Evolutionary conservation across 2,329 filamentous ascomycete species (phyloP).

Genomic region (Aspergillus pseudonomiae): DNA sequence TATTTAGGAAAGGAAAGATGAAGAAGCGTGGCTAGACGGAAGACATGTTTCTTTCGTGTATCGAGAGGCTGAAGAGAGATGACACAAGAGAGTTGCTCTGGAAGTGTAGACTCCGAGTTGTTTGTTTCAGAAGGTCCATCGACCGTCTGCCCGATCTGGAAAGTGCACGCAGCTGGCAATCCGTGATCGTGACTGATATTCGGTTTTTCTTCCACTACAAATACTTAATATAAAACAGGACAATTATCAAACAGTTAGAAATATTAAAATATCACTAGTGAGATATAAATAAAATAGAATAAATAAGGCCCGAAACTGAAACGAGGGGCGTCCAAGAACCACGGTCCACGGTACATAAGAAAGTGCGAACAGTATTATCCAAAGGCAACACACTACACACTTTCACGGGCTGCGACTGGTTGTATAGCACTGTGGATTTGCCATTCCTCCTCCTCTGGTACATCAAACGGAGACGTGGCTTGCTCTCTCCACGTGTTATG

Average conservation of each 20-base stretch:
- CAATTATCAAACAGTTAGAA: background rate
- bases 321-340: background rate
- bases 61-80: background rate
- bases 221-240: background rate
- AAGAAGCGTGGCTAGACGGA: background rate
- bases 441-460: constrained; percentile 45
- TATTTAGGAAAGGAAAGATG: constrained; percentile 1
- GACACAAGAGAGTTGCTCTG: background rate
- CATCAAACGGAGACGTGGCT: constrained; percentile 47
- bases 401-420: constrained; percentile 52
- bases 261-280: too few relatives aligned
- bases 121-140: background rate
- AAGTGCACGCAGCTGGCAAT: background rate
- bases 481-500: constrained; percentile 15
- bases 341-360: background rate
- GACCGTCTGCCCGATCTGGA: background rate
- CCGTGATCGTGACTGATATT: background rate
- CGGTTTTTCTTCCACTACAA: background rate
- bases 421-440: constrained; percentile 41
- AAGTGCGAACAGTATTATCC: background rate
- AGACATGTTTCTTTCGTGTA: background rate
- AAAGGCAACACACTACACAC: constrained; percentile 43
- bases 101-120: background rate
- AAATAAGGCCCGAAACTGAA: background rate
- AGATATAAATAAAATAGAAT: background rate